Evolutionary conservation across 2,329 filamentous ascomycete species (phyloP).

Genomic region (Ceratocystis lukuohia): DNA sequence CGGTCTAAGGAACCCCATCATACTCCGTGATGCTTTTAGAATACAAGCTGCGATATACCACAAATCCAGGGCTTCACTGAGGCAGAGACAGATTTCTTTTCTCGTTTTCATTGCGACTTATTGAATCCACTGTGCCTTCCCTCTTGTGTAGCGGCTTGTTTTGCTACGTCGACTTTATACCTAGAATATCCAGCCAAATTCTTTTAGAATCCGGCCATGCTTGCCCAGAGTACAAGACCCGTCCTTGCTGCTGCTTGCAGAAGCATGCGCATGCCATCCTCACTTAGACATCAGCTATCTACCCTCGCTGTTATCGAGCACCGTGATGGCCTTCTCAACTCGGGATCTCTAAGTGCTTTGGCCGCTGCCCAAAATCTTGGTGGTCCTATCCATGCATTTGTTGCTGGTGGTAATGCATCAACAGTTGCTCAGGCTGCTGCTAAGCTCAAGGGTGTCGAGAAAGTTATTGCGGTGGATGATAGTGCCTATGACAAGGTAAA

Average conservation of each 20-base stretch:
- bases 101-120: not conserved
- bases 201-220: slow-evolving; percentile 6
- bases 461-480: slow-evolving; percentile 81
- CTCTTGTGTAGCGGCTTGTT: not conserved
- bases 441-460: slow-evolving; percentile 81
- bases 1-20: slow-evolving; percentile 5
- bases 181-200: not conserved
- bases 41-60: not conserved
- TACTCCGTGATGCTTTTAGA: not conserved
- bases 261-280: slow-evolving; percentile 13
- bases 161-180: not conserved
- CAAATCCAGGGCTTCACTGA: not conserved
- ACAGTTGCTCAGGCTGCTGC: slow-evolving; percentile 67
- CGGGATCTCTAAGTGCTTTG: slow-evolving; percentile 69
- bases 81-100: not conserved
- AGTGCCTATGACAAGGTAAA: slow-evolving; percentile 77
- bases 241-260: slow-evolving; percentile 11
- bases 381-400: slow-evolving; percentile 70
- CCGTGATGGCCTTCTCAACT: slow-evolving; percentile 72
- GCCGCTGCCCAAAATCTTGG: slow-evolving; percentile 79
- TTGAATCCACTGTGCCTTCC: too few species aligned
- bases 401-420: slow-evolving; percentile 71
- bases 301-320: slow-evolving; percentile 89
- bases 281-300: slow-evolving; percentile 40
- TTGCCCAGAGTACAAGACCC: slow-evolving; percentile 17